Percentiles rank a stretch among this genome's conserved stretches.
These are phyloP conservation scores for Suhomyces panamericanus DNA, from an alignment of 1,139 yeast species.

Conservation along the genomic window DNA sequence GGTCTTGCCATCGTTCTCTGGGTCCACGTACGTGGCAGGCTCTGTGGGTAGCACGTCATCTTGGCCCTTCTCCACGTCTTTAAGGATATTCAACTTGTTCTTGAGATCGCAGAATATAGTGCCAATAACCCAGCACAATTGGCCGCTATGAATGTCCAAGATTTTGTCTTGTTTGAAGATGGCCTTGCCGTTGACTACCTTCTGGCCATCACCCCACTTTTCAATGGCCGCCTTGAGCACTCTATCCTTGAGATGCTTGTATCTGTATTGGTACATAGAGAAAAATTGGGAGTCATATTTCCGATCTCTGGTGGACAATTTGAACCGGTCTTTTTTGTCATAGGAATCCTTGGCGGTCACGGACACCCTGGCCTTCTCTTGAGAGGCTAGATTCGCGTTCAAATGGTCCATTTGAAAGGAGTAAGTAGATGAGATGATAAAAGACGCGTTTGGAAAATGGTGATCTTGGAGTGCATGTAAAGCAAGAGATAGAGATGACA, in stretches of 20 bases:
- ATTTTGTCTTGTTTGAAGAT: slow-evolving; percentile 58
- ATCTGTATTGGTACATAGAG: slow-evolving; percentile 67
- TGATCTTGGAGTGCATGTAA: too few species aligned
- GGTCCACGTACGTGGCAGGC: slow-evolving; percentile 30
- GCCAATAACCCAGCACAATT: slow-evolving; percentile 87
- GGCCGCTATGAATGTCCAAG: slow-evolving; percentile 68
- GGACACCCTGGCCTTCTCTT: not conserved
- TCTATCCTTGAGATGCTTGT: slow-evolving; percentile 53
- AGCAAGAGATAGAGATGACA: too few species aligned
- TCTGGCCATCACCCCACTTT: slow-evolving; percentile 51
- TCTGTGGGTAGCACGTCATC: slow-evolving; percentile 52
- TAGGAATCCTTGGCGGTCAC: not conserved
- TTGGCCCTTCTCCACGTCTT: slow-evolving; percentile 67
- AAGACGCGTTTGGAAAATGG: too few species aligned
- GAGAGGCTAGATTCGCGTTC: slow-evolving; percentile 6
- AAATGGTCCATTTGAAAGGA: slow-evolving; percentile 6
- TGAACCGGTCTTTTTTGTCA: slow-evolving; percentile 9
- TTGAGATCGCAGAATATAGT: slow-evolving; percentile 83
- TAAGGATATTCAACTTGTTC: slow-evolving; percentile 78
- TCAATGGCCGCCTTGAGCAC: slow-evolving; percentile 46
- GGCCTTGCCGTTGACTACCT: slow-evolving; percentile 34
- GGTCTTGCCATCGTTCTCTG: slow-evolving; percentile 13
- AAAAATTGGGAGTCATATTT: slow-evolving; percentile 73
- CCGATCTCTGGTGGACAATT: slow-evolving; percentile 24
- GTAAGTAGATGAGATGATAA: not conserved